Evolutionary conservation across 805 yeast species (phyloP).

Genomic region (Ogataea zsoltii): DNA sequence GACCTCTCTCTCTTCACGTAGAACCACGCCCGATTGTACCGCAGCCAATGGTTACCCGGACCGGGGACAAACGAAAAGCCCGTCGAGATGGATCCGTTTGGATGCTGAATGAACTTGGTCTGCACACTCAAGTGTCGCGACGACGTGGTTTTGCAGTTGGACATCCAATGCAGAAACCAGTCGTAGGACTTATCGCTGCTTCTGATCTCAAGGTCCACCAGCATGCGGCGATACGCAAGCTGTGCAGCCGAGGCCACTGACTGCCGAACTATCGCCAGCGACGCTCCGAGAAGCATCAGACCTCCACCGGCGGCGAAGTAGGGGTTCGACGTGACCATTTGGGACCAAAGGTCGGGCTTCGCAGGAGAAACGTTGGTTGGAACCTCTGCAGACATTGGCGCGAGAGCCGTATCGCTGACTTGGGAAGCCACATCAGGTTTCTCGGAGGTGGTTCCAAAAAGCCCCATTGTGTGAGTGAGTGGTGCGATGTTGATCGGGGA

Average conservation of each 20-base stretch:
- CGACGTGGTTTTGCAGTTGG: slow-evolving; percentile 69
- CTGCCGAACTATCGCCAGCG: slow-evolving; percentile 72
- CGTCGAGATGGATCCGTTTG: slow-evolving; percentile 87
- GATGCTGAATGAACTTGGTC: slow-evolving; percentile 83
- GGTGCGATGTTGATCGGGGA: too few species aligned
- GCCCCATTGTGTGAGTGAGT: too few species aligned
- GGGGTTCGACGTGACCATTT: slow-evolving; percentile 62
- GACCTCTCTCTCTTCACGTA: slow-evolving; percentile 88
- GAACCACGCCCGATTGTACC: slow-evolving; percentile 85
- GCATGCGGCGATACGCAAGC: slow-evolving; percentile 74
- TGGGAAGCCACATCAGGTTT: too few species aligned
- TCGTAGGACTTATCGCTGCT: slow-evolving; percentile 89
- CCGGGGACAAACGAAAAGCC: slow-evolving; percentile 94
- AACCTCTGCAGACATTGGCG: neutral
- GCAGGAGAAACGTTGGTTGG: neutral
- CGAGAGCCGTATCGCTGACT: too few species aligned
- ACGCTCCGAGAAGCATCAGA: slow-evolving; percentile 91
- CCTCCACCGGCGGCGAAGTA: slow-evolving; percentile 99
- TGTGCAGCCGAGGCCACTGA: slow-evolving; percentile 64
- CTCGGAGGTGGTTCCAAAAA: too few species aligned
- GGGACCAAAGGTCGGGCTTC: slow-evolving; percentile 28
- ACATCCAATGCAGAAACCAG: slow-evolving; percentile 98
- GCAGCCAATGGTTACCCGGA: slow-evolving; percentile 89
- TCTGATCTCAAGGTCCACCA: slow-evolving; percentile 91
- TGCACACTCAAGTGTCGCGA: slow-evolving; percentile 89